Base-by-base conservation (phyloP, 1,139 yeast species). In the Pneumocystis oryctolagi region DNA sequence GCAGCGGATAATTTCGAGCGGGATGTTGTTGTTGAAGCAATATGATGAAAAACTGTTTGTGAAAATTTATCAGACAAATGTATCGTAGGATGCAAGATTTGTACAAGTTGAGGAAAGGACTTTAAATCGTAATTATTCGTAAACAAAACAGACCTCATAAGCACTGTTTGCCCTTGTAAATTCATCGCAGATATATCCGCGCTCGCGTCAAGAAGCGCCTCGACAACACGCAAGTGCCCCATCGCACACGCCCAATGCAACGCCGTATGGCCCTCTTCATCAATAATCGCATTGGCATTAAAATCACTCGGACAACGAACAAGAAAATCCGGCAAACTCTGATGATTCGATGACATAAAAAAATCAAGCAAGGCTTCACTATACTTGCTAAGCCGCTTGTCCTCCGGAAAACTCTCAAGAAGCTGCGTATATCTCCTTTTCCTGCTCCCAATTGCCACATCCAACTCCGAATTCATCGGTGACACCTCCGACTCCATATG, bases 171-270 rank as follows among this genome's bases (percentile, higher is more conserved):
- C 12, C 97, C 97, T 55, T 81, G 81, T 69, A 85, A 84, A 69
- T 87, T 92, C 20, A 94, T 89, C 57, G 87, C 76, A 8, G 87
- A 79, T 62, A 85, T 76, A 65, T 82, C 77, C 1, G 83, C 81
- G 0, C 96, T 95, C 67, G 84, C 81, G 61, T 82, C 75, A 8
- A 90, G 80, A 40, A 94, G 76, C 64, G 88, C 89, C 64, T 82
- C 82, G 3, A 89, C 92, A 65, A 90, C 78, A 1, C 83, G 77
- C 3, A 84, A 76, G 66, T 89, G 83, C 0, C 95, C 97, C 75
- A 94, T 79, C 0, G 97, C 89, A 40, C 97, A 85, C 1, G 97
- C 95, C 95, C 97, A 88, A 73, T 94, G 99, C 65, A 94, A 78
- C 0, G 96, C 89, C 0, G 96, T 85, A 71, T 92, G 94, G 0